Conservation (phyloP, 2,329 filamentous ascomycete species). For the Xenosphaeropsis pyriputrescens region DNA sequence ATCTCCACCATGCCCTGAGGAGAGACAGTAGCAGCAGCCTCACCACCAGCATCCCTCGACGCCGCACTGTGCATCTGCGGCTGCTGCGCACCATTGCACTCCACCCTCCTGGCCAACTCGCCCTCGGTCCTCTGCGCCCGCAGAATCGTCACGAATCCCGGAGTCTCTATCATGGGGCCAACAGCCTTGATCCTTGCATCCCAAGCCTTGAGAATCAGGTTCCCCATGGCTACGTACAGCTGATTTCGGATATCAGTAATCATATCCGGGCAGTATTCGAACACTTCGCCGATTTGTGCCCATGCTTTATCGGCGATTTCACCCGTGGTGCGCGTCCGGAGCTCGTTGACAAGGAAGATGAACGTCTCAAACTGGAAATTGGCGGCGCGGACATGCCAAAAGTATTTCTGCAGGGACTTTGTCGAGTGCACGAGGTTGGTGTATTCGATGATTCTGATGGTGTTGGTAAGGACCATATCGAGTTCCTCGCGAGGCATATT, state of each 20-base stretch:
- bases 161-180: neutral
- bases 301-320: slow-evolving; percentile 16
- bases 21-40: neutral
- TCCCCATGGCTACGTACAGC: slow-evolving; percentile 9
- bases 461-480: slow-evolving; percentile 17
- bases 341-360: slow-evolving; percentile 19
- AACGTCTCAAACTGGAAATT: slow-evolving; percentile 21
- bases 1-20: neutral
- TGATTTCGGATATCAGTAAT: slow-evolving; percentile 12
- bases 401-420: slow-evolving; percentile 14
- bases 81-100: slow-evolving; percentile 3
- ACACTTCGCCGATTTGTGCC: slow-evolving; percentile 14
- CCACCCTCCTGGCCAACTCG: slow-evolving; percentile 1
- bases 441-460: slow-evolving; percentile 21
- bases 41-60: neutral
- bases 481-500: slow-evolving; percentile 16
- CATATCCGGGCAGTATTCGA: slow-evolving; percentile 15
- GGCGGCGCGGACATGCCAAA: slow-evolving; percentile 17
- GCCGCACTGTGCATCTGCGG: neutral
- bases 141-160: neutral
- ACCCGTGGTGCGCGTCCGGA: slow-evolving; percentile 15
- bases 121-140: neutral
- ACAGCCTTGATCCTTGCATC: slow-evolving; percentile 3
- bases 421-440: slow-evolving; percentile 17
- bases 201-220: slow-evolving; percentile 12